Conservation (phyloP, 768 basidiomycete genomes). For the Suillus brevipes region DNA sequence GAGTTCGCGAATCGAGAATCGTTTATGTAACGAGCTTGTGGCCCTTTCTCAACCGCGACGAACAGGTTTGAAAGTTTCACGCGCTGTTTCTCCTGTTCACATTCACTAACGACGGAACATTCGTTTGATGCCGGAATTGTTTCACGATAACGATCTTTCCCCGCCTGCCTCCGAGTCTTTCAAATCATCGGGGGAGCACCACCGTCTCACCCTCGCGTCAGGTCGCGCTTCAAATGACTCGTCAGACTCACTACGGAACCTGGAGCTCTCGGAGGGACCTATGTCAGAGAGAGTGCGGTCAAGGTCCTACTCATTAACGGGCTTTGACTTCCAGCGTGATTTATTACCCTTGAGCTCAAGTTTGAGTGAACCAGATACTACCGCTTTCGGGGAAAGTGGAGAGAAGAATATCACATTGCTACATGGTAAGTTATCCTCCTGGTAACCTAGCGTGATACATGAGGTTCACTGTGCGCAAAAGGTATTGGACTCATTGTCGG, state of each 20-base stretch:
- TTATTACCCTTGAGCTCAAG: constrained; percentile 77
- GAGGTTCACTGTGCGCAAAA: constrained; percentile 25
- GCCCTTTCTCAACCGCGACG: neutral
- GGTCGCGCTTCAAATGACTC: constrained; percentile 46
- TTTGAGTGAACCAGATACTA: constrained; percentile 64
- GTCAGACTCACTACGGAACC: constrained; percentile 70
- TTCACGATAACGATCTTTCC: constrained; percentile 14
- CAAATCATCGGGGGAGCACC: constrained; percentile 16
- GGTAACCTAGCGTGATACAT: constrained; percentile 11
- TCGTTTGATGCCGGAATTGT: constrained; percentile 2
- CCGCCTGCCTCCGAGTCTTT: constrained; percentile 14
- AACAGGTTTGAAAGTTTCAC: neutral
- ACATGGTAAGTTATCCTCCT: constrained; percentile 55
- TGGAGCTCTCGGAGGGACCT: constrained; percentile 75
- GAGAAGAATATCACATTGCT: constrained; percentile 78
- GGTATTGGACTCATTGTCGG: constrained; percentile 88
- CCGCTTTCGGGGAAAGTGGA: constrained; percentile 41
- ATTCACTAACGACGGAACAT: neutral
- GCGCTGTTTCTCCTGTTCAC: neutral
- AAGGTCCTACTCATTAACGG: constrained; percentile 69
- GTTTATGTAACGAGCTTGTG: neutral
- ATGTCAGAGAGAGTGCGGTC: constrained; percentile 33
- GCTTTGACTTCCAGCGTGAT: constrained; percentile 79
- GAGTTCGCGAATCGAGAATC: no score
- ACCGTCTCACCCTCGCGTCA: constrained; percentile 8